Conservation (phyloP, 2,329 filamentous ascomycete species). For the Talaromyces amestolkiae region DNA sequence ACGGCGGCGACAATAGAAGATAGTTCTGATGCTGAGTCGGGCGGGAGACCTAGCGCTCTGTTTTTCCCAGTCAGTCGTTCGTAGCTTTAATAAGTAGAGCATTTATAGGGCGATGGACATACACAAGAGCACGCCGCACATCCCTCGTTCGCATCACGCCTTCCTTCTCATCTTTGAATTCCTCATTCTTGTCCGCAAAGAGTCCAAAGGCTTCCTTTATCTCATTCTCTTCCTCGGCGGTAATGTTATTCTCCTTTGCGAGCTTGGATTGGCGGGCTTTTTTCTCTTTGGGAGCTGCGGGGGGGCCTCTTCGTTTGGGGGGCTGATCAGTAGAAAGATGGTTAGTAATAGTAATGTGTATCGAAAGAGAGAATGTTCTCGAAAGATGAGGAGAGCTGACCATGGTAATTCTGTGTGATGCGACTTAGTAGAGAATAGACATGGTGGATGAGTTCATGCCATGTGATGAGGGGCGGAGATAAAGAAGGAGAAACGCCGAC, state of each 20-base stretch:
- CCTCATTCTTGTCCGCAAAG: slow-evolving; percentile 60
- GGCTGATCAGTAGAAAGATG: slow-evolving; percentile 24
- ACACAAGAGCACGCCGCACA: slow-evolving; percentile 72
- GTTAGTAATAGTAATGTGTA: neutral
- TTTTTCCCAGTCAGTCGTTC: neutral
- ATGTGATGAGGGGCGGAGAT: slow-evolving; percentile 15
- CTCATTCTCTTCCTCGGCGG: slow-evolving; percentile 78
- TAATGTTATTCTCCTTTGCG: slow-evolving; percentile 86
- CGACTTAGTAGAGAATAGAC: neutral
- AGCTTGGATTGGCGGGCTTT: slow-evolving; percentile 72
- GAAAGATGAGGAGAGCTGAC: neutral
- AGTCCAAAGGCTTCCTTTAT: slow-evolving; percentile 87
- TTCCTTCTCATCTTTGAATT: slow-evolving; percentile 68
- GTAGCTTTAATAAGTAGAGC: neutral
- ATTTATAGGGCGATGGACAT: slow-evolving; percentile 32
- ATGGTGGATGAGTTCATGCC: neutral
- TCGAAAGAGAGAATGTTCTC: neutral
- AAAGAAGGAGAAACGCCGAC: slow-evolving; percentile 1
- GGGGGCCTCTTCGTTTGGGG: slow-evolving; percentile 37
- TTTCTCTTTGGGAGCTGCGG: slow-evolving; percentile 34
- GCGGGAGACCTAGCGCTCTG: slow-evolving; percentile 78
- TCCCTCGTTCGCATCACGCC: slow-evolving; percentile 67
- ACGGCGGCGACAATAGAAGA: slow-evolving; percentile 74
- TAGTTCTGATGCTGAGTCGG: slow-evolving; percentile 63
- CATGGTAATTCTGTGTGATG: neutral